Conservation (phyloP, 106 monocot species). For the Dactylorhiza incarnata region DNA sequence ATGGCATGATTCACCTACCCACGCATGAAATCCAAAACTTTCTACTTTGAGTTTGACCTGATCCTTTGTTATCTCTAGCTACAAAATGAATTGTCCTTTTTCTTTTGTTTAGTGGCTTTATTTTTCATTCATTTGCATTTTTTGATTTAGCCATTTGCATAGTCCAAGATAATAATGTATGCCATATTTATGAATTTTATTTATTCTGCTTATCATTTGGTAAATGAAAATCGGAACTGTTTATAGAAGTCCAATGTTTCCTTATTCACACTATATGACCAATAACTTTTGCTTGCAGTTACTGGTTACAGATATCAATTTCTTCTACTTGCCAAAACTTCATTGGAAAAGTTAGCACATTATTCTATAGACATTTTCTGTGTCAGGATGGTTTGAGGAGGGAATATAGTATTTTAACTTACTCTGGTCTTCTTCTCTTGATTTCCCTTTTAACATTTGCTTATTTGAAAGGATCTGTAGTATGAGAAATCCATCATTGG, state of each 20-base stretch:
- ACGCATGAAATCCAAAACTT: not conserved
- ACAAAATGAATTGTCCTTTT: not conserved
- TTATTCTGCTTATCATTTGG: not conserved
- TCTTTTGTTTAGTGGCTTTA: not conserved
- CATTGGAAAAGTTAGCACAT: not conserved
- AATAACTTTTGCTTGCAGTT: not conserved
- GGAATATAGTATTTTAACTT: not conserved
- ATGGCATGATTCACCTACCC: not conserved
- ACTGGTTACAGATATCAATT: not conserved
- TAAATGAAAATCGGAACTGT: not conserved
- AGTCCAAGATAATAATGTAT: not conserved
- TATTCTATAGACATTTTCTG: not conserved
- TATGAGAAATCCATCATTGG: too few species aligned
- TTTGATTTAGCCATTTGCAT: not conserved
- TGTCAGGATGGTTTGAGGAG: not conserved
- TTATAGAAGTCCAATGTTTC: not conserved
- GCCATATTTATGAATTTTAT: not conserved
- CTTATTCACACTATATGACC: not conserved
- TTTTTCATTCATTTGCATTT: not conserved
- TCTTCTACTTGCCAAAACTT: not conserved
- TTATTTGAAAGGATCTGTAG: too few species aligned
- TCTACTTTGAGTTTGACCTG: not conserved
- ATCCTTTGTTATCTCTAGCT: not conserved
- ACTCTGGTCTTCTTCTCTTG: not conserved
- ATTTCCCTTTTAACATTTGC: too few species aligned